Conservation (phyloP, 2,329 filamentous ascomycete genomes). For the Ceratocystis papillata region DNA sequence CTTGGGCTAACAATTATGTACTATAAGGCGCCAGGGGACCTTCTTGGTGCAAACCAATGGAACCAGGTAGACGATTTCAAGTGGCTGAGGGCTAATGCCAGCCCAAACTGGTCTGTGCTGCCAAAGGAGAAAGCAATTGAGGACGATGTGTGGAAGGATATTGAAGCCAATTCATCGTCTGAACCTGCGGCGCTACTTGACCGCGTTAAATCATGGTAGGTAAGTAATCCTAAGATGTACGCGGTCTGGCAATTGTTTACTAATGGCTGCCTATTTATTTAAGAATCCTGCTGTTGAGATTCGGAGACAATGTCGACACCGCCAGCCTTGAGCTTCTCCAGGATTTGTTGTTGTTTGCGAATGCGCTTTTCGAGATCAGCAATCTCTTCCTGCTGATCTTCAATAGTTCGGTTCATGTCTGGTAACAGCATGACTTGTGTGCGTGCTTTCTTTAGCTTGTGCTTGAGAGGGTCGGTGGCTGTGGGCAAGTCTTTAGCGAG, state of each 20-base stretch:
- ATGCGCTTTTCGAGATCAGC: slow-evolving; percentile 54
- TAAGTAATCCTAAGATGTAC: not conserved
- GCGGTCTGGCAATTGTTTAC: not conserved
- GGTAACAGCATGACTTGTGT: slow-evolving; percentile 54
- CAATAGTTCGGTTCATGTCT: slow-evolving; percentile 55
- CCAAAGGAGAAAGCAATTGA: slow-evolving; percentile 47
- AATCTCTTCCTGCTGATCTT: slow-evolving; percentile 64
- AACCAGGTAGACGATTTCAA: slow-evolving; percentile 94
- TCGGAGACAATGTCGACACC: slow-evolving; percentile 35
- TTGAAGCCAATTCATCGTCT: slow-evolving; percentile 44
- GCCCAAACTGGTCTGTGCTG: slow-evolving; percentile 76
- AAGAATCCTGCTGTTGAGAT: slow-evolving; percentile 16
- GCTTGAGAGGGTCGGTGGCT: slow-evolving; percentile 67
- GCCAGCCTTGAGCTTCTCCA: slow-evolving; percentile 44
- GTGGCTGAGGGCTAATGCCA: slow-evolving; percentile 78
- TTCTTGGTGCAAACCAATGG: slow-evolving; percentile 56
- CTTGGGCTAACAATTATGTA: slow-evolving; percentile 17
- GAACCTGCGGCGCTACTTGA: not conserved
- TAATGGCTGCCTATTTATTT: not conserved
- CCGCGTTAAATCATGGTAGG: not conserved
- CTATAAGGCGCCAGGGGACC: slow-evolving; percentile 13
- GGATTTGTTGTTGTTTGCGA: slow-evolving; percentile 47
- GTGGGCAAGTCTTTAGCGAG: slow-evolving; percentile 64
- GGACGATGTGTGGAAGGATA: slow-evolving; percentile 56
- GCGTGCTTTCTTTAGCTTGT: slow-evolving; percentile 71